Base-by-base conservation (phyloP, 208 protist species). In the Wallacemonas rigidus region DNA sequence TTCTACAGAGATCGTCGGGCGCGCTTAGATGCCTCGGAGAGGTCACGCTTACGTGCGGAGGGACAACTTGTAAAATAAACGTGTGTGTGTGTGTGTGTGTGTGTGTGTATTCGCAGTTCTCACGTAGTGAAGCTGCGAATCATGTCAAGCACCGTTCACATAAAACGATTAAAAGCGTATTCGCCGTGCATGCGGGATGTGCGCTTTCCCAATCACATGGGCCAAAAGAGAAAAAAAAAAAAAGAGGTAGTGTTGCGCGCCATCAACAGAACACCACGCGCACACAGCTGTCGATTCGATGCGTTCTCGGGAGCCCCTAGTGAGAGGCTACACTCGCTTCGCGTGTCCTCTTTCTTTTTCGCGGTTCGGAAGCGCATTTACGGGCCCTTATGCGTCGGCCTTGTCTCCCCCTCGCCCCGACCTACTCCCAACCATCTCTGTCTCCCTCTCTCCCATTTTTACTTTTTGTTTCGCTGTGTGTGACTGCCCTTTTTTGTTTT, bases 141-240 rank as follows among this genome's bases (percentile, higher is more conserved):
- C 26, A 26, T 26, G 26, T 26, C 26, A 26, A 26, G 26, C 26
- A 26, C 26, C 26, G 26, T 26, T 26, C 26, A 26, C 26, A 26
- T 26, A 26, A 26, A 26, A 26, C 26, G 26, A 26, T 26, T 0
- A 26, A 26, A 26, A 26, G 0, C 26, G 26, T 26, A 26, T 26
- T 26, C 26, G 26, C 26, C 26, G 26, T 26, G 26, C 26, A 26
- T 26, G 26, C 26, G 26, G 26, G 26, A 26, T 26, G 26, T 26
- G 26, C 26, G 26, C 26, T 26, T 26, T 26, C 26, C 26, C 26
- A 26, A 26, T 50, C 12, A 12, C 12, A 50, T 64, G 41, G 36
- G 6, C 41, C 7, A 41, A 68, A 36, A 47, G 15, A 70, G 44
- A 57, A n/a, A 70, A 47, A 55, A 57, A 57, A 57, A n/a, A 57